phyloP scores from a whole-genome alignment of 306 rosid species.

The Heteromeles arbutifolia region DNA sequence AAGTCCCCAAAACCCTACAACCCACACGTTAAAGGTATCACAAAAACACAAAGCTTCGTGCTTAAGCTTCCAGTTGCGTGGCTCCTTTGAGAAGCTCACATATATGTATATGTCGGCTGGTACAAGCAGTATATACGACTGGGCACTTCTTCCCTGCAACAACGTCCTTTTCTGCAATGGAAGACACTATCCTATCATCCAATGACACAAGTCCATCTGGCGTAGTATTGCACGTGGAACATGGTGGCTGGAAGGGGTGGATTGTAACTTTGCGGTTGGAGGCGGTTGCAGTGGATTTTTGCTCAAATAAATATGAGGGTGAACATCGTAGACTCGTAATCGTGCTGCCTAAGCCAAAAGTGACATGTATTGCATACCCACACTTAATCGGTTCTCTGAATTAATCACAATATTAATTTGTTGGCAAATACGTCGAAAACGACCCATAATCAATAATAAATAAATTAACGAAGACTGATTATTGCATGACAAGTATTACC shows the following conservation, averaged over 20 bases:
- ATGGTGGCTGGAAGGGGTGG: background rate
- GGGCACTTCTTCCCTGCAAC: background rate
- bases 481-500: background rate
- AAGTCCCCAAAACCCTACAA: slow-evolving; percentile 21
- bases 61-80: slow-evolving; percentile 51
- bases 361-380: slow-evolving; percentile 1
- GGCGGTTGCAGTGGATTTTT: background rate
- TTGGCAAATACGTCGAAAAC: background rate
- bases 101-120: slow-evolving; percentile 28
- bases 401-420: background rate
- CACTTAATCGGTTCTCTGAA: background rate
- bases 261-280: background rate
- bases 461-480: background rate
- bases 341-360: slow-evolving; percentile 5
- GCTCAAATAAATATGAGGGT: background rate
- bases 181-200: background rate
- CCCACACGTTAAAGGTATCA: slow-evolving; percentile 21
- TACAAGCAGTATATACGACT: slow-evolving; percentile 2
- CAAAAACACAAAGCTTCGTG: slow-evolving; percentile 29
- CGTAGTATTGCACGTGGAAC: background rate
- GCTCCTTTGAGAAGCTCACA: slow-evolving; percentile 44
- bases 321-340: background rate
- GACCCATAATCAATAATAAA: background rate
- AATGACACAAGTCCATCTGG: background rate
- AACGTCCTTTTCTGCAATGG: background rate